Evolutionary conservation across 352 stramenopile genomes (phyloP), one percentile per base, ranked within the genome.

Genomic region (Globisporangium apiculatum): DNA sequence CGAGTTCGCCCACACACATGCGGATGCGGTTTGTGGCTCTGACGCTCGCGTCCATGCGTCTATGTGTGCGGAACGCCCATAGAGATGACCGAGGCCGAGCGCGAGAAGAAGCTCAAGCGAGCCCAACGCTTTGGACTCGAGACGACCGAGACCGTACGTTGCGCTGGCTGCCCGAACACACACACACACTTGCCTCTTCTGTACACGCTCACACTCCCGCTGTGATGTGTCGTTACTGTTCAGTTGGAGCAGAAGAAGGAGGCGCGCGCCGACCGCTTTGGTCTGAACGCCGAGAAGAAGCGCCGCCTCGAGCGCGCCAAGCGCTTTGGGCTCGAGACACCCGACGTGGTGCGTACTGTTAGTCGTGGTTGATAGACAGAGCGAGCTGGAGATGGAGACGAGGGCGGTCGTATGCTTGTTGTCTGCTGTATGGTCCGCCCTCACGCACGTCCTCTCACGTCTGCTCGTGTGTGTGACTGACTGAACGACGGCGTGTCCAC

Each of bases 171-270:
- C 40, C 37, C 15, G 56, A 4, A 17, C 45, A 11, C n/a, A 7
- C 15, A 8, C 14, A 7, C 14, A 49, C 10, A 46, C 6, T 10
- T 6, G 41, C 12, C 41, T 11, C 41, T 6, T 46, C 55, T 67
- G 60, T 42, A 60, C 42, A 48, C 49, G 31, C 43, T 31, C 51
- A 46, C n/a, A 57, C 7, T 46, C 42, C 17, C n/a, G 15, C 31
- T 15, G 18, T 53, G 14, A 11, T 57, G 35, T 67, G 12, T 46
- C 7, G 52, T n/a, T 60, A 12, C 10, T 36, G 37, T 41, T 41
- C 51, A 94, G 85, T 58, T 95, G 61, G 75, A 88, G n/a, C 72
- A 84, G 62, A 93, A 93, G 69, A 93, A 93, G 61, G 64, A 76
- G 35, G 81, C 78, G 41, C 83, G 85, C 8, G 81, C 80, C 4